Conservation (phyloP, 2,329 filamentous ascomycete species). For the Neonectria coccinea region DNA sequence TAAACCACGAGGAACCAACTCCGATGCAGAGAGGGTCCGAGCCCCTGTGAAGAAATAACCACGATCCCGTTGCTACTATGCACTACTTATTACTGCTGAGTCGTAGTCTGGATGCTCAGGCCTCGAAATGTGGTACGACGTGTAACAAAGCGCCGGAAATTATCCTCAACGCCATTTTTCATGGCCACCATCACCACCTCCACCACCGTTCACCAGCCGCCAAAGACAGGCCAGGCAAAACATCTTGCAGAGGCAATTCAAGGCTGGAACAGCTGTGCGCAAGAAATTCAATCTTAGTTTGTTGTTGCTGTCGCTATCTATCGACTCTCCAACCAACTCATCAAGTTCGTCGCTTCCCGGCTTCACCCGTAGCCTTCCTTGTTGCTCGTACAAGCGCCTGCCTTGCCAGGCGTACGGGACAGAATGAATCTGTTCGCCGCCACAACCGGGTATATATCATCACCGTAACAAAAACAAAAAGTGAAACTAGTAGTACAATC, state of each 20-base stretch:
- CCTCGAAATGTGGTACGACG: background rate
- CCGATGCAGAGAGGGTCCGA: background rate
- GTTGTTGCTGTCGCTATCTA: conserved; percentile 24
- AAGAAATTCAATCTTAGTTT: conserved; percentile 23
- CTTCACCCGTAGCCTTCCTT: conserved; percentile 24
- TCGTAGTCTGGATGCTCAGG: background rate
- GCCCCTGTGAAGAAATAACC: background rate
- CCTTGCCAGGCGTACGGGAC: conserved; percentile 22
- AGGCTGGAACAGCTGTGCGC: background rate
- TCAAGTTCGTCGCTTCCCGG: conserved; percentile 17
- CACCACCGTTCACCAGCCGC: too few species aligned
- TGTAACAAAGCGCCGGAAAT: background rate
- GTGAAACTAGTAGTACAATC: conserved; percentile 45
- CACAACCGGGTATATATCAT: conserved; percentile 45
- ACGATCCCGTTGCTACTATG: background rate
- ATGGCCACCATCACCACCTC: background rate
- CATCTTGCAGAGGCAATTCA: background rate
- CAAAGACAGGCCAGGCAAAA: background rate
- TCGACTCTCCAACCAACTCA: conserved; percentile 8
- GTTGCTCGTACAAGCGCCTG: conserved; percentile 22
- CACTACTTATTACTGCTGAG: too few species aligned
- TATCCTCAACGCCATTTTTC: background rate
- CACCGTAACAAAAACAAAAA: conserved; percentile 39
- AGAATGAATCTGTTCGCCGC: conserved; percentile 34
- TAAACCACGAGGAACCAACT: background rate